Percentiles rank a stretch among this genome's conserved stretches.
Evolutionary conservation across 2,329 filamentous ascomycete species (phyloP).

Genomic region (Chaetomium strumarium): DNA sequence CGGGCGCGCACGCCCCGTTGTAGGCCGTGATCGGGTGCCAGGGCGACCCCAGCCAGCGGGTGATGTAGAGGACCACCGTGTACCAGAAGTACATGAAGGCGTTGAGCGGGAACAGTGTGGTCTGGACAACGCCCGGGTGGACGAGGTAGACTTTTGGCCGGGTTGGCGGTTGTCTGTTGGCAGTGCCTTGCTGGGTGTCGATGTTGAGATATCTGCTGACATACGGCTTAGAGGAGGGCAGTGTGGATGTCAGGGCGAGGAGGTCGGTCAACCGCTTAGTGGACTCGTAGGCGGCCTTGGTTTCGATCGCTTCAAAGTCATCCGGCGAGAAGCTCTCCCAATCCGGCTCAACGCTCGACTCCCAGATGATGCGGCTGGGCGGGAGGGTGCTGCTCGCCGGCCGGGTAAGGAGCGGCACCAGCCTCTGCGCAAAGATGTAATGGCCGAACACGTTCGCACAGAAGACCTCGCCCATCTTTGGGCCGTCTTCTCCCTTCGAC

Average conservation of each 20-base stretch:
- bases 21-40: conserved; percentile 83
- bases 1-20: conserved; percentile 66
- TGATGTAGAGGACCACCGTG: conserved; percentile 60
- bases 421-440: conserved; percentile 77
- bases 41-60: conserved; percentile 73
- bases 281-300: conserved; percentile 68
- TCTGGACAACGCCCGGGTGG: conserved; percentile 83
- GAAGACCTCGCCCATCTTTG: conserved; percentile 72
- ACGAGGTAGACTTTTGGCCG: conserved; percentile 55
- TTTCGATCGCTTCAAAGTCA: conserved; percentile 70
- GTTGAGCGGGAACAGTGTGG: conserved; percentile 70
- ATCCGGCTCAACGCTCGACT: conserved; percentile 70
- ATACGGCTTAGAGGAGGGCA: conserved; percentile 57
- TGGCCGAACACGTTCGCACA: conserved; percentile 93
- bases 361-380: conserved; percentile 74
- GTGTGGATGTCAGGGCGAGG: conserved; percentile 64
- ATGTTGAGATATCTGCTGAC: conserved; percentile 49
- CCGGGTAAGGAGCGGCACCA: conserved; percentile 66
- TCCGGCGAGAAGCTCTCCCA: conserved; percentile 49
- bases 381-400: conserved; percentile 30
- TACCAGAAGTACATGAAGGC: conserved; percentile 65
- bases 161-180: conserved; percentile 16
- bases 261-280: conserved; percentile 84
- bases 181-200: conserved; percentile 13
- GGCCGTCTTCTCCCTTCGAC: conserved; percentile 41